Conservation (phyloP, 2,329 filamentous ascomycete genomes). For the Myotisia sp. region DNA sequence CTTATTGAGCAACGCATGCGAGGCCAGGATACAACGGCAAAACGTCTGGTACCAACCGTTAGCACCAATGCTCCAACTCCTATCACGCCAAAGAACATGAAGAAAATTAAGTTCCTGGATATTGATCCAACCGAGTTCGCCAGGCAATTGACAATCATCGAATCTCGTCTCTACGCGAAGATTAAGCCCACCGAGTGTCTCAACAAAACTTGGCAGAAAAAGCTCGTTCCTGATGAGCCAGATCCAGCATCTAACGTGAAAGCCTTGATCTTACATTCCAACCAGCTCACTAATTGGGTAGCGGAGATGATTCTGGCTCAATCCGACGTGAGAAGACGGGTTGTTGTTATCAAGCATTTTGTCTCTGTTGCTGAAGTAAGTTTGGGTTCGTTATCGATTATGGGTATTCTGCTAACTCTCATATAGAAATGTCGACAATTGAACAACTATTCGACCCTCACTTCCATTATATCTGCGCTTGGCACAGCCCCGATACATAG, state of each 20-base stretch:
- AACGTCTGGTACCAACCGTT: slow-evolving; percentile 73
- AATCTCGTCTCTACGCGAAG: slow-evolving; percentile 86
- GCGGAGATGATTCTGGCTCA: slow-evolving; percentile 97
- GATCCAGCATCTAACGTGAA: slow-evolving; percentile 86
- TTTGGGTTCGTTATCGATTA: background rate
- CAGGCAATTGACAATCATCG: slow-evolving; percentile 92
- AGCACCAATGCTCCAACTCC: slow-evolving; percentile 70
- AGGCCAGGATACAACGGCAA: slow-evolving; percentile 74
- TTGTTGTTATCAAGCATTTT: slow-evolving; percentile 97
- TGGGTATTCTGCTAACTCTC: slow-evolving; percentile 20
- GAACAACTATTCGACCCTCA: slow-evolving; percentile 96
- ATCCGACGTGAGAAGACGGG: slow-evolving; percentile 84
- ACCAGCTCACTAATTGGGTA: slow-evolving; percentile 98
- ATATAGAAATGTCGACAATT: slow-evolving; percentile 73
- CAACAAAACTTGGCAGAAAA: slow-evolving; percentile 99
- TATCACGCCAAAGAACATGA: slow-evolving; percentile 97
- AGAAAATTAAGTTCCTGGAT: slow-evolving; percentile 95
- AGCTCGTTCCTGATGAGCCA: slow-evolving; percentile 53
- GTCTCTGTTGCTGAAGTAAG: slow-evolving; percentile 82
- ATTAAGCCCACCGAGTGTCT: slow-evolving; percentile 92
- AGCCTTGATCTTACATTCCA: slow-evolving; percentile 89
- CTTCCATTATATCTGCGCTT: slow-evolving; percentile 91
- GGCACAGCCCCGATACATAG: slow-evolving; percentile 91
- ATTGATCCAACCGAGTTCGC: slow-evolving; percentile 94
- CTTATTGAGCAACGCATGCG: slow-evolving; percentile 77